Conservation (phyloP, 495 filamentous ascomycete genomes). For the Talaromyces adpressus region DNA sequence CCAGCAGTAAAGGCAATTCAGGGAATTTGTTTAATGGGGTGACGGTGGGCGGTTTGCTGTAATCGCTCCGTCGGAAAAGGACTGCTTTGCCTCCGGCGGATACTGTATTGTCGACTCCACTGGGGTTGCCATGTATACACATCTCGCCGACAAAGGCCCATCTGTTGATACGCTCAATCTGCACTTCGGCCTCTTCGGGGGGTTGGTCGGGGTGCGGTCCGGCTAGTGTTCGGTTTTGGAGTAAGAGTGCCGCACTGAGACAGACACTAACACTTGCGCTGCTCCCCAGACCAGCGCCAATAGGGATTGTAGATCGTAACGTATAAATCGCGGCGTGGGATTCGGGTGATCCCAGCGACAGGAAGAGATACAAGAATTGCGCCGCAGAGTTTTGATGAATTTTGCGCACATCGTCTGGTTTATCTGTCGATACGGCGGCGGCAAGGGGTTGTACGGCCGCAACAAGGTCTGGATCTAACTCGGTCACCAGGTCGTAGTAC, state of each 20-base stretch:
- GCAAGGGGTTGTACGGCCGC: constrained; percentile 65
- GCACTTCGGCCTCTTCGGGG: constrained; percentile 57
- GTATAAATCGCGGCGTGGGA: constrained; percentile 71
- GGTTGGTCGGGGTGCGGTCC: constrained; percentile 78
- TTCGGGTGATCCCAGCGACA: constrained; percentile 62
- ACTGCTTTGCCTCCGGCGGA: constrained; percentile 75
- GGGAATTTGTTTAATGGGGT: constrained; percentile 67
- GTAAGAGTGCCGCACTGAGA: constrained; percentile 62
- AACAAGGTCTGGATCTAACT: constrained; percentile 64
- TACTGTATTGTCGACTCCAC: constrained; percentile 84
- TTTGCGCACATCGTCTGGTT: constrained; percentile 52
- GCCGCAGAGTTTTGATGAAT: constrained; percentile 68
- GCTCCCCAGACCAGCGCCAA: constrained; percentile 74
- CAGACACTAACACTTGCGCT: constrained; percentile 82
- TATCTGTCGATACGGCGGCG: constrained; percentile 48
- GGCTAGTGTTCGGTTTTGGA: constrained; percentile 70
- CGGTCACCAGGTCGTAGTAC: constrained; percentile 71
- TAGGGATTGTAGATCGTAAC: constrained; percentile 76
- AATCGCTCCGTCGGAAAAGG: constrained; percentile 68
- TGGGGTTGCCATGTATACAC: constrained; percentile 84
- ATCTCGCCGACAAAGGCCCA: constrained; percentile 89
- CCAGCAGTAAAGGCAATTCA: constrained; percentile 69
- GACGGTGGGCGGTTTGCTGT: constrained; percentile 60
- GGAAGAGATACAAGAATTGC: constrained; percentile 73
- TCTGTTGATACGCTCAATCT: constrained; percentile 77